These are phyloP conservation scores for Yamadazyma songkhlaensis DNA, from an alignment of 1,139 yeast genomes.

Conservation along the genomic window DNA sequence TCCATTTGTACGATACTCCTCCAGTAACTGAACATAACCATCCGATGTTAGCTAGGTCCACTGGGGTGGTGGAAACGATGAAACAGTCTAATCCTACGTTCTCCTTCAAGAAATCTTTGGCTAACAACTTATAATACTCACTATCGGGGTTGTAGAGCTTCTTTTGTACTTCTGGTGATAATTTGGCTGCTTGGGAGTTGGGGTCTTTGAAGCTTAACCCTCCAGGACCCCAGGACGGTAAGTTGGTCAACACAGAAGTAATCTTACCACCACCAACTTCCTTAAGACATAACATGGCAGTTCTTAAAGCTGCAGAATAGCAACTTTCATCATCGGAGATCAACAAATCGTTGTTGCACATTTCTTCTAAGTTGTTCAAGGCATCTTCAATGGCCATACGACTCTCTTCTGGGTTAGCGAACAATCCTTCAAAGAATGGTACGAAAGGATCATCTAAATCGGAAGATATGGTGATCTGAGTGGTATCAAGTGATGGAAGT, in stretches of 20 bases:
- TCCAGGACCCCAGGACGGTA: slow-evolving; percentile 89
- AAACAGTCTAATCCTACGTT: slow-evolving; percentile 80
- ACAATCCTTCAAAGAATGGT: slow-evolving; percentile 76
- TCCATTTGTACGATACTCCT: slow-evolving; percentile 65
- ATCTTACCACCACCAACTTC: slow-evolving; percentile 79
- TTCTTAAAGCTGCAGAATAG: slow-evolving; percentile 74
- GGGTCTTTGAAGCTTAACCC: slow-evolving; percentile 55
- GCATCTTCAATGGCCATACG: slow-evolving; percentile 64
- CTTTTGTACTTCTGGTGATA: slow-evolving; percentile 52
- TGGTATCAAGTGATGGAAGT: slow-evolving; percentile 49
- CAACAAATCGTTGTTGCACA: slow-evolving; percentile 36
- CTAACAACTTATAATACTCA: slow-evolving; percentile 60
- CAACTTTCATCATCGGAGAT: slow-evolving; percentile 63
- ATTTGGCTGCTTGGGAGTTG: slow-evolving; percentile 27
- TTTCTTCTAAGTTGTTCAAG: slow-evolving; percentile 55
- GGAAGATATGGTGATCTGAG: slow-evolving; percentile 65
- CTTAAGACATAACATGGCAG: slow-evolving; percentile 65
- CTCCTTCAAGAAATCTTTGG: slow-evolving; percentile 52
- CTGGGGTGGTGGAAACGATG: slow-evolving; percentile 60
- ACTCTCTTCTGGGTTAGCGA: slow-evolving; percentile 74
- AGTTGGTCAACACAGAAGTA: slow-evolving; percentile 59
- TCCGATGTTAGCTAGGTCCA: slow-evolving; percentile 75
- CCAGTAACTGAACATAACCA: slow-evolving; percentile 68
- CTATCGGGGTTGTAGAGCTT: slow-evolving; percentile 55
- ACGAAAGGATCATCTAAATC: slow-evolving; percentile 81